phyloP scores from a whole-genome alignment of 163 green algal genomes.

The Chlamydomonas reinhardtii region DNA sequence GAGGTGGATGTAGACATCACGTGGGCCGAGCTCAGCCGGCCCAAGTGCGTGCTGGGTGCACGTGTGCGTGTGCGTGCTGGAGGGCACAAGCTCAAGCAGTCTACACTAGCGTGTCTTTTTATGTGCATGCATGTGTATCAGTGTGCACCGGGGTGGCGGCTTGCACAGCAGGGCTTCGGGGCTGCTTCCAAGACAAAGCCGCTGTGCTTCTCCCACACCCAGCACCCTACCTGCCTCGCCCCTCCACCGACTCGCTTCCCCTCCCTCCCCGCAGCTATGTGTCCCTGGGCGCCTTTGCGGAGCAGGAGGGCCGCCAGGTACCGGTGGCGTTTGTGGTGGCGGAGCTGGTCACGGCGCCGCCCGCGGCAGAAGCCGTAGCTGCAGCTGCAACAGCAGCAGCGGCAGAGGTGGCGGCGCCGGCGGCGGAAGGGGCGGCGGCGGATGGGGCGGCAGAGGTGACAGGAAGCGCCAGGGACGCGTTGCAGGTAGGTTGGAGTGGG shows the following conservation, averaged over 20 bases:
- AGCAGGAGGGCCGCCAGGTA: slow-evolving; percentile 12
- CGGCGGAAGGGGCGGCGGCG: background rate
- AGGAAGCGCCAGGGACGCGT: background rate
- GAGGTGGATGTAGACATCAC: slow-evolving; percentile 49
- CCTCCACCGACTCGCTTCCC: too few species aligned
- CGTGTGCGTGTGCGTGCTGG: too few species aligned
- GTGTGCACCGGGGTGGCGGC: background rate
- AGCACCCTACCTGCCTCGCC: background rate
- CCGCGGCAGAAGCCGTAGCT: background rate
- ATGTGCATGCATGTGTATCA: too few species aligned
- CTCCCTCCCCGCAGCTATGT: slow-evolving; percentile 41
- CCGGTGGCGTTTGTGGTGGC: slow-evolving; percentile 54
- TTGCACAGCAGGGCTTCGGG: background rate
- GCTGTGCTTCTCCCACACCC: too few species aligned
- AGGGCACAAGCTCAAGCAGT: too few species aligned
- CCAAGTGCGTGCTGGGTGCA: background rate
- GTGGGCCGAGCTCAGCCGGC: slow-evolving; percentile 33
- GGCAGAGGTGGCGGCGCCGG: background rate
- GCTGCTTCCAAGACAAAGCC: too few species aligned
- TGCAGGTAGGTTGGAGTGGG: background rate
- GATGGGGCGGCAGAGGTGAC: background rate
- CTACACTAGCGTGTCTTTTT: too few species aligned
- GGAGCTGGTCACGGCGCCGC: slow-evolving; percentile 23
- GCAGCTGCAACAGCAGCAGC: background rate
- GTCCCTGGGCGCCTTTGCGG: slow-evolving; percentile 41